phyloP scores from a whole-genome alignment of 306 rosid species.

The Trichosanthes truncata region DNA sequence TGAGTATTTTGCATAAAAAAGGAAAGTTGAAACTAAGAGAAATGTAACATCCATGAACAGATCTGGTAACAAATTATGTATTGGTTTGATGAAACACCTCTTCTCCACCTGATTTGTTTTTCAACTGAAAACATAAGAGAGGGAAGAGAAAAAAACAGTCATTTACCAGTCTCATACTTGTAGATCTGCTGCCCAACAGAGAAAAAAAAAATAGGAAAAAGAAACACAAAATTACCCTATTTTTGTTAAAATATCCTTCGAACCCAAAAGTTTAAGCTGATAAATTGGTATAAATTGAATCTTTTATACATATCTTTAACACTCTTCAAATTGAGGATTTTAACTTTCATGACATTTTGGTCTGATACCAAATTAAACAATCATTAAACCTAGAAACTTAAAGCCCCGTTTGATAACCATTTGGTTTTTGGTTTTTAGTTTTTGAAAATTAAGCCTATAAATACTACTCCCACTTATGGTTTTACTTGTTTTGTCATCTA shows the following conservation, averaged over 20 bases:
- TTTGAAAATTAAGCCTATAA: too few species aligned
- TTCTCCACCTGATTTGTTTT: not conserved
- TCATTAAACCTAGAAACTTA: too few species aligned
- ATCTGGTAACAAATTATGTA: slow-evolving; percentile 36
- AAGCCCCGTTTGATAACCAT: too few species aligned
- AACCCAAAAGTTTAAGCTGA: not conserved
- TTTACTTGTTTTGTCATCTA: too few species aligned
- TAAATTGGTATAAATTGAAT: not conserved
- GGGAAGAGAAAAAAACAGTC: not conserved
- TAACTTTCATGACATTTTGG: not conserved
- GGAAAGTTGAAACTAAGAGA: slow-evolving; percentile 19
- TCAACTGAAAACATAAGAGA: not conserved
- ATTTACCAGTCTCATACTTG: not conserved
- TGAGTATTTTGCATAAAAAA: slow-evolving; percentile 13
- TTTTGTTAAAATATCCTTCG: too few species aligned
- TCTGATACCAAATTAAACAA: not conserved
- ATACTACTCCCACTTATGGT: too few species aligned
- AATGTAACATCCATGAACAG: slow-evolving; percentile 32
- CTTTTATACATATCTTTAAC: not conserved
- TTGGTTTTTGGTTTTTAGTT: too few species aligned
- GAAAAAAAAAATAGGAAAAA: not conserved
- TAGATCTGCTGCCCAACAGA: not conserved
- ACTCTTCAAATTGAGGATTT: too few species aligned
- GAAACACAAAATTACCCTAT: not conserved
- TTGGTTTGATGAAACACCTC: not conserved